Base-by-base conservation (phyloP, 2,329 filamentous ascomycete species). In the Claviceps spartinae region DNA sequence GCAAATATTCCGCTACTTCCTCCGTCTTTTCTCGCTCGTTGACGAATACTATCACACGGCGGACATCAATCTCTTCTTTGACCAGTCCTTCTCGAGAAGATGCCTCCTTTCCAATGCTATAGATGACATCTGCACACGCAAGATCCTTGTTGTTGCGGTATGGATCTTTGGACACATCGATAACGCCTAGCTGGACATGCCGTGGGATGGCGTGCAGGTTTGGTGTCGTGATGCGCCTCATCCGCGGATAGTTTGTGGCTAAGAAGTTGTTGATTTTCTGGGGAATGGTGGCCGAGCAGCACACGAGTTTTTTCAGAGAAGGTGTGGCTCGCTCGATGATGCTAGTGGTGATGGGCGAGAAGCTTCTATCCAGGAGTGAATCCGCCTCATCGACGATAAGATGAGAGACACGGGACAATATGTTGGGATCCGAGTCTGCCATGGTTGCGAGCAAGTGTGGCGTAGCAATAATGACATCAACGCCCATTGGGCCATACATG, bases 281-380 rank as follows among this genome's bases (percentile, higher is more conserved):
- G 2, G 94, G 93, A 55, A 98, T 97, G 5, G 93, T 98, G 49
- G 93, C 93, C 3, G 91, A 97, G 73, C 93, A 98, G 57, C 97
- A 80, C 47, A 98, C 77, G 24, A 98, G 76, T 64, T 95, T 87
- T 62, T 88, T 81, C 47, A 97, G 71, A 0, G 88, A 93, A 0
- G 91, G 88, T 6, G 82, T 77, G 1, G 85, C 80, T 54, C 86
- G 85, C 62, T 95, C 87, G 57, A 98, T 78, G 58, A 98, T 87
- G 52, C 80, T 78, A 11, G 81, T 85, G 0, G 93, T 97, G 24
- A 85, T 82, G 1, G 88, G 83, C 4, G 86, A 79, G 71, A 98
- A 98, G 54, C 88, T 94, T 53, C 89, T 86, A 69, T 98, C 94
- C 59, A 98, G 80, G 9, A 98, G 80, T 4, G 90, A 96, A 69